Evolutionary conservation across 768 basidiomycete genomes (phyloP).

Genomic region (Lactarius sanguifluus): DNA sequence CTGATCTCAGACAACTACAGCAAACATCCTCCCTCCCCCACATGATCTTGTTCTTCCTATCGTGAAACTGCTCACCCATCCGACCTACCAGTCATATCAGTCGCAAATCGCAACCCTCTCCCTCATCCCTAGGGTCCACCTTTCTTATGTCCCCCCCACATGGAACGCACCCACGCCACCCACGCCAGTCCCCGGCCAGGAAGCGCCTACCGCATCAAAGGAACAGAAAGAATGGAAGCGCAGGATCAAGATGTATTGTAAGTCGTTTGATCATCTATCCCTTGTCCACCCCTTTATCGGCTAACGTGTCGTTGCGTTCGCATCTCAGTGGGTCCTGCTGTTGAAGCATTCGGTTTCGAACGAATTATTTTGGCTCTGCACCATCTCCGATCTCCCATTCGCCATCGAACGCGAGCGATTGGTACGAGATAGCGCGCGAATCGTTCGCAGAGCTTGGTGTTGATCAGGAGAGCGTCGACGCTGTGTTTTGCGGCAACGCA

Average conservation of each 20-base stretch:
- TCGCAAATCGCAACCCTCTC: conserved; percentile 70
- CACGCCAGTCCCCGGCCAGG: conserved; percentile 43
- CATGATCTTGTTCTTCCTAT: conserved; percentile 69
- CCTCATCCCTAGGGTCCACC: conserved; percentile 64
- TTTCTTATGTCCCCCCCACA: conserved; percentile 75
- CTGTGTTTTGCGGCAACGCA: conserved; percentile 63
- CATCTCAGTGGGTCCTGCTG: conserved; percentile 66
- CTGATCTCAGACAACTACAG: conserved; percentile 41
- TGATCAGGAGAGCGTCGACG: conserved; percentile 75
- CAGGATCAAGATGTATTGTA: conserved; percentile 83
- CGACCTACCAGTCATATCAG: conserved; percentile 71
- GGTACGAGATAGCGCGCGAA: conserved; percentile 82
- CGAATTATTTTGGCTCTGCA: conserved; percentile 84
- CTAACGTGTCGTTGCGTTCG: conserved; percentile 10
- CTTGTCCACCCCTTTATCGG: conserved; percentile 16
- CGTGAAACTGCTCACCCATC: conserved; percentile 77
- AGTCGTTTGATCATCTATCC: conserved; percentile 37
- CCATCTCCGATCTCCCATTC: conserved; percentile 53
- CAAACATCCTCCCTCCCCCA: conserved; percentile 78
- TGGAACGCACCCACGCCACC: conserved; percentile 61
- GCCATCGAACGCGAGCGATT: conserved; percentile 56
- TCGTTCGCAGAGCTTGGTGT: conserved; percentile 76
- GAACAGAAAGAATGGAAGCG: conserved; percentile 61
- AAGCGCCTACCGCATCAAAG: conserved; percentile 38
- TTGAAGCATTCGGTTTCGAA: conserved; percentile 84